Base-by-base conservation (phyloP, 345 rosid species). In the Litchi chinensis region DNA sequence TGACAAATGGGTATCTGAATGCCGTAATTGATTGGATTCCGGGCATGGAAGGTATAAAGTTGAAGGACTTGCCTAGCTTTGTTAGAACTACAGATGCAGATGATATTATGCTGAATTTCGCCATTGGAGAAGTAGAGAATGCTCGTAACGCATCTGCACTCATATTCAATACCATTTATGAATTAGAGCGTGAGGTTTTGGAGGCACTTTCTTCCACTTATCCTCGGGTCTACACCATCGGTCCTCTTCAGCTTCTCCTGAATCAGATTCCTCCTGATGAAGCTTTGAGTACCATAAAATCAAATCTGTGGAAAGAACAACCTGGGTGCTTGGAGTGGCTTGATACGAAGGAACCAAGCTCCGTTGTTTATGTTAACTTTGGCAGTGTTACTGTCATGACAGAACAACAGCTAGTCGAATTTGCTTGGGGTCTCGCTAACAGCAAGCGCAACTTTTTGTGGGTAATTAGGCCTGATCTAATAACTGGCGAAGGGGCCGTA, bases 371-470 rank as follows among this genome's bases (percentile, higher is more conserved):
- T 13, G 68, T 60, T 4, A 77, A 77, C 54, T 70, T 77, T 11
- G 80, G 68, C 19, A 68, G 80, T 44, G 12, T 59, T 24, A 65
- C 82, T 0, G 77, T 48, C 39, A 72, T 83, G 71, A 67, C 80
- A 19, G 10, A 57, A 5, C 56, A 75, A 0, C 82, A 79, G 41
- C 46, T 83, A 0, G n/a, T 71, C 1, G 82, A 83, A 73, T 79
- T 79, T 19, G 71, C 82, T 5, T 76, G 82, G 78, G 78, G 85
- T 28, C 75, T 79, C 16, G 80, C 85, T 0, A 83, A 83, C 26
- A 50, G 72, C 66, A 79, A 68, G 52, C 39, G 9, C 11, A 0
- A 21, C 0, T 79, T 79, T 28, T 72, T 83, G 7, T 83, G 85
- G 85, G 78, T 83, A 0, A 76, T 83, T 18, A 83, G 81, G 67